Conservation (phyloP, 2,329 filamentous ascomycete species). For the Dendryphion nanum region DNA sequence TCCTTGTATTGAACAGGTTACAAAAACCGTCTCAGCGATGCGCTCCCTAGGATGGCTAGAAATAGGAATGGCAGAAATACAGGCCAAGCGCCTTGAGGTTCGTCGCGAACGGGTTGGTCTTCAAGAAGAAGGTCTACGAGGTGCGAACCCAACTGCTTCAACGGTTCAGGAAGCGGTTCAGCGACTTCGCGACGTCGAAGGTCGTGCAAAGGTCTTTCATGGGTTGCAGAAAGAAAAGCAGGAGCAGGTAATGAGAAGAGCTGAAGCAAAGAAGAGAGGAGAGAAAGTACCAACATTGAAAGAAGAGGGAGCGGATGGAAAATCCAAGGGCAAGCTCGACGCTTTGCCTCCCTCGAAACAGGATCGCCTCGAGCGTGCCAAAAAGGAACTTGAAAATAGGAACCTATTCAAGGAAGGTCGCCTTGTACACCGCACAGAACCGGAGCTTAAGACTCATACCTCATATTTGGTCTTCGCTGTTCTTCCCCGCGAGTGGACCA, state of each 20-base stretch:
- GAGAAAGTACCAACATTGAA: conserved; percentile 23
- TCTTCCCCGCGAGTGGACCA: conserved; percentile 81
- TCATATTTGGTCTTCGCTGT: conserved; percentile 95
- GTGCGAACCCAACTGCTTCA: conserved; percentile 66
- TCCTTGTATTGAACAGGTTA: conserved; percentile 95
- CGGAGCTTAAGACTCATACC: conserved; percentile 92
- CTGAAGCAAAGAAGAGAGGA: conserved; percentile 32
- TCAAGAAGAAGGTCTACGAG: conserved; percentile 64
- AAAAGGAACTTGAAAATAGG: conserved; percentile 31
- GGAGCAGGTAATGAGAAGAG: conserved; percentile 44
- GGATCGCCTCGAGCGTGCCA: conserved; percentile 26
- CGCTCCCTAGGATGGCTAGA: conserved; percentile 83
- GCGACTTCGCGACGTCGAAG: conserved; percentile 71
- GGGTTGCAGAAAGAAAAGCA: conserved; percentile 38
- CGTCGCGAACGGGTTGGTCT: conserved; percentile 77
- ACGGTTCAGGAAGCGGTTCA: conserved; percentile 77
- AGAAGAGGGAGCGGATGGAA: conserved; percentile 15
- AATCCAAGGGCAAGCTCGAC: conserved; percentile 21
- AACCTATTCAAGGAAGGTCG: conserved; percentile 68
- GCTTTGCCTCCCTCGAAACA: conserved; percentile 28
- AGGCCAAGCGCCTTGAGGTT: conserved; percentile 76
- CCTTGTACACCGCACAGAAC: conserved; percentile 76
- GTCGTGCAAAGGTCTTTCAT: conserved; percentile 65
- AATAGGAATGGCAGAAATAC: conserved; percentile 89
- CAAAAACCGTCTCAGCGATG: conserved; percentile 76